A percentile compares a stretch with the other conserved stretches of the same genome.
These are phyloP conservation scores for slime mould (Dictyostelium discoideum) DNA, from an alignment of 78 protist species.

Conservation along the genomic window DNA sequence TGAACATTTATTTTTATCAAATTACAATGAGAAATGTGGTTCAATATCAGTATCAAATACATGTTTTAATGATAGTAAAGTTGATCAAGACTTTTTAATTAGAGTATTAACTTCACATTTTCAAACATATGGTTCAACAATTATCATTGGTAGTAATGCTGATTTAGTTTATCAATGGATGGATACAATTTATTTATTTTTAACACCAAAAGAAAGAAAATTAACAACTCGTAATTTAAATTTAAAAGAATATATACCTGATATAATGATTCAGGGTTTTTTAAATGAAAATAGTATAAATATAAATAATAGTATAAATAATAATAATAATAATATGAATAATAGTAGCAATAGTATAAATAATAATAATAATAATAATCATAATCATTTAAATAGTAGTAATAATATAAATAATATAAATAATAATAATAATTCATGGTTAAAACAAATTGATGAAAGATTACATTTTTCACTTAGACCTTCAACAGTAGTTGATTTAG, in stretches of 20 bases:
- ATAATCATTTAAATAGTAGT: neutral
- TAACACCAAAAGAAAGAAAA: conserved; percentile 51
- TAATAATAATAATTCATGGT: neutral
- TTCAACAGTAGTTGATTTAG: conserved; percentile 49
- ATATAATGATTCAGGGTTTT: conserved; percentile 56
- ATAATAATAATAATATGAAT: too few species aligned
- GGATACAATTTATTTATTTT: conserved; percentile 57
- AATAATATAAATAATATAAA: neutral
- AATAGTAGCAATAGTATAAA: too few species aligned
- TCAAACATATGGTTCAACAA: conserved; percentile 51
- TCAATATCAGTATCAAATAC: conserved; percentile 21
- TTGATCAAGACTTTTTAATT: conserved; percentile 40
- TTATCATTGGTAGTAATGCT: conserved; percentile 44
- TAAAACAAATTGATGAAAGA: conserved; percentile 45
- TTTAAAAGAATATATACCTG: conserved; percentile 32
- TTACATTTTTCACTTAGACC: conserved; percentile 44
- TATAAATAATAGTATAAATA: neutral
- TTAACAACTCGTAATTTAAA: conserved; percentile 13
- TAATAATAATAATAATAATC: too few species aligned
- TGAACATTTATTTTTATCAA: conserved; percentile 34
- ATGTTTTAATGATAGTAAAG: conserved; percentile 15
- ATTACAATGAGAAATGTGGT: neutral
- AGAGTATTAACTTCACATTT: conserved; percentile 66
- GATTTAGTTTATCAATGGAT: conserved; percentile 28
- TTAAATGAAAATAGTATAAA: neutral